These are phyloP conservation scores for Annulohypoxylon bovei DNA, from an alignment of 495 filamentous ascomycete species.

Conservation along the genomic window DNA sequence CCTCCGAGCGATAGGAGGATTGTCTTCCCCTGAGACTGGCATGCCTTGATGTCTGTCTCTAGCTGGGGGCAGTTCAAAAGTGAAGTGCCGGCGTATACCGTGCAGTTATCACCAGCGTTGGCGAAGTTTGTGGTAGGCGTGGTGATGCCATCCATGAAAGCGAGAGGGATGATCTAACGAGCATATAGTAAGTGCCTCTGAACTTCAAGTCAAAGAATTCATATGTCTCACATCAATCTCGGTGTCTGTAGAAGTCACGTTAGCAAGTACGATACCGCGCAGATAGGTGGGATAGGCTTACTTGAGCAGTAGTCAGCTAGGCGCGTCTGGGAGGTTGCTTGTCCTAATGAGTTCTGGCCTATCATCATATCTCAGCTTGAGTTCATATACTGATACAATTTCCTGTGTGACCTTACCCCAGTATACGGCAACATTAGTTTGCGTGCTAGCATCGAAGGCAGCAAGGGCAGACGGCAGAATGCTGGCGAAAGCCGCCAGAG, in stretches of 20 bases:
- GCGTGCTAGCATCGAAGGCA: conserved; percentile 60
- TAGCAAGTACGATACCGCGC: background rate
- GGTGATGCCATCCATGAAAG: conserved; percentile 68
- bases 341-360: conserved; percentile 62
- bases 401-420: conserved; percentile 59
- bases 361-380: conserved; percentile 14
- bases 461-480: conserved; percentile 47
- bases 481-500: conserved; percentile 44
- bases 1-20: conserved; percentile 76
- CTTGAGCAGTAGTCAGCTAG: conserved; percentile 65
- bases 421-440: conserved; percentile 72
- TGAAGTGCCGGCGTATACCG: conserved; percentile 63
- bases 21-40: conserved; percentile 72
- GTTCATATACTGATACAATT: background rate
- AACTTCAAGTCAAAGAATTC: background rate
- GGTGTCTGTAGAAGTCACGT: conserved; percentile 37
- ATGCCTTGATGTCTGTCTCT: conserved; percentile 70
- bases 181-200: conserved; percentile 12
- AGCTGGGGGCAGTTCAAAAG: conserved; percentile 71
- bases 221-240: conserved; percentile 42
- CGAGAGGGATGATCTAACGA: conserved; percentile 65
- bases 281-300: conserved; percentile 45
- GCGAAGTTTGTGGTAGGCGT: conserved; percentile 68
- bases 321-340: conserved; percentile 55
- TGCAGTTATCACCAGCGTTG: conserved; percentile 67